Conservation (phyloP, 148 eudicot species). For the Heliosperma pusillum region DNA sequence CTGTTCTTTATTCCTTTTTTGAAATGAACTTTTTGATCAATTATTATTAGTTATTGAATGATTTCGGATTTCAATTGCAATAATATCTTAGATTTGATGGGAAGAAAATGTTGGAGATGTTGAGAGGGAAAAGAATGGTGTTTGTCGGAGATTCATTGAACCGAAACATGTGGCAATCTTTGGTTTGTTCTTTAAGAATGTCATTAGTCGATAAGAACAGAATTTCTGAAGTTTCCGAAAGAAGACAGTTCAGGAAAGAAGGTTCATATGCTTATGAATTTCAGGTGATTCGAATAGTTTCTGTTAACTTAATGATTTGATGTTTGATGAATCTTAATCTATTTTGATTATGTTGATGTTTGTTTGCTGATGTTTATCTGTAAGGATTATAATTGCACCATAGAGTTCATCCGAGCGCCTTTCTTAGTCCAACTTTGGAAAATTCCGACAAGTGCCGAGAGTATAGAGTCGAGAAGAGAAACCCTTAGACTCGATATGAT, state of each 20-base stretch:
- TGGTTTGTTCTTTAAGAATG: constrained; percentile 59
- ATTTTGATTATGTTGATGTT: not conserved
- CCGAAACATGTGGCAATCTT: constrained; percentile 73
- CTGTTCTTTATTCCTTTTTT: not conserved
- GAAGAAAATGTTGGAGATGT: constrained; percentile 45
- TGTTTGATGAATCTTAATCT: not conserved
- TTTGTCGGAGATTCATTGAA: constrained; percentile 77
- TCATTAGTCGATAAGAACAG: constrained; percentile 19
- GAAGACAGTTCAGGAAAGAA: constrained; percentile 32
- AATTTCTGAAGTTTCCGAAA: constrained; percentile 32
- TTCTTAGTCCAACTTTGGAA: constrained; percentile 58
- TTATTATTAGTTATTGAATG: not conserved
- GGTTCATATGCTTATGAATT: constrained; percentile 54
- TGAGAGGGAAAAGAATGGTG: constrained; percentile 62
- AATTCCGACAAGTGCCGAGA: not conserved
- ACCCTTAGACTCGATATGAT: constrained; percentile 61
- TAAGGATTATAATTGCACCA: constrained; percentile 56
- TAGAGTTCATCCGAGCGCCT: constrained; percentile 59
- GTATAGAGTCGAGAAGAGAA: constrained; percentile 26
- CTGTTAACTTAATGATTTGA: not conserved
- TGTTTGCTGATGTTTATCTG: not conserved
- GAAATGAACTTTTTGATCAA: not conserved
- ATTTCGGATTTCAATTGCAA: not conserved
- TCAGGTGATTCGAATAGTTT: constrained; percentile 27
- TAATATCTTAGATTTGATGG: constrained; percentile 47